These are phyloP conservation scores for Symbiodinium natans DNA, from an alignment of 73 alveolate genomes.

Conservation along the genomic window DNA sequence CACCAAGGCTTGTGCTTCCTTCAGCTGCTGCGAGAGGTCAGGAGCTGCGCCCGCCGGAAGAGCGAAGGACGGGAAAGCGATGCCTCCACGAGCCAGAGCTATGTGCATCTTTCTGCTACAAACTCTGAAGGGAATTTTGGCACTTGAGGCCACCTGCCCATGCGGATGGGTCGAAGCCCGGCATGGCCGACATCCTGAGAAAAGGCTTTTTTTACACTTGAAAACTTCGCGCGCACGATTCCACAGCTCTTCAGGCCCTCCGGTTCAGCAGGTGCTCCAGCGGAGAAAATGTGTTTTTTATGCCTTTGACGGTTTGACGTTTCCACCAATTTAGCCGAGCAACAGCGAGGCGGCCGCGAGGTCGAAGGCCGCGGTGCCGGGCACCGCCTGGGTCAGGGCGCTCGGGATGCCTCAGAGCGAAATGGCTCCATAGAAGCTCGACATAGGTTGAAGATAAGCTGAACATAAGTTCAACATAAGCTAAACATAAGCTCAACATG, in stretches of 20 bases:
- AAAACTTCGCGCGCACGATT: not conserved
- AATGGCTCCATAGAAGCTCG: not conserved
- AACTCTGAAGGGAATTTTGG: too few relatives aligned
- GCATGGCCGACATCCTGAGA: conserved; percentile 28
- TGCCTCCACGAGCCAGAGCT: not conserved
- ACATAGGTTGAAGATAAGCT: too few relatives aligned
- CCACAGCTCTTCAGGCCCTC: not conserved
- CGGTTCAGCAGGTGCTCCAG: too few relatives aligned
- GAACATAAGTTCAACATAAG: too few relatives aligned
- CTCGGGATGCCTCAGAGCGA: not conserved
- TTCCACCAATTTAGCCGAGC: too few relatives aligned
- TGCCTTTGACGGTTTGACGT: too few relatives aligned
- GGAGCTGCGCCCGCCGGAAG: not conserved
- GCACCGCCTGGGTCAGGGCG: not conserved
- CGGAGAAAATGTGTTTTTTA: too few relatives aligned
- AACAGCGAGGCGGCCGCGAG: not conserved
- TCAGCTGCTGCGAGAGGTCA: conserved; percentile 56
- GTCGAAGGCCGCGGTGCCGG: conserved; percentile 3
- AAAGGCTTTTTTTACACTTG: too few relatives aligned
- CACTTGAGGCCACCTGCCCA: too few relatives aligned
- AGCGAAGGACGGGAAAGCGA: not conserved
- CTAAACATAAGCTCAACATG: too few relatives aligned
- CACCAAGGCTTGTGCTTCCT: conserved; percentile 50
- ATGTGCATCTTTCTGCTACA: too few relatives aligned
- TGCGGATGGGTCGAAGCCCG: conserved; percentile 38